A percentile compares a stretch with the other conserved stretches of the same genome.
Conservation (phyloP, 306 rosid genomes). For the Vigna nakashimae region DNA sequence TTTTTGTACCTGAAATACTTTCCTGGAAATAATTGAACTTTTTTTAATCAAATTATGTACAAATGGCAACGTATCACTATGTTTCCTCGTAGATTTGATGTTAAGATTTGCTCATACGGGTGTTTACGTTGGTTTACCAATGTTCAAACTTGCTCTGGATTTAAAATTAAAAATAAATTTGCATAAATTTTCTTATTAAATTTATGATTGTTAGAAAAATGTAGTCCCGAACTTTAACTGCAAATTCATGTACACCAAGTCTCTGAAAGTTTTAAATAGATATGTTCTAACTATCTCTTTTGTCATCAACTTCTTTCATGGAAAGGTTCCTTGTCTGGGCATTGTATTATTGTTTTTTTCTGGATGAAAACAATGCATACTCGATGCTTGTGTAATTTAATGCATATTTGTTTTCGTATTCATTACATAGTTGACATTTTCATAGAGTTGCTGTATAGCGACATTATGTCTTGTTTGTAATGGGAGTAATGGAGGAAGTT, state of each 20-base stretch:
- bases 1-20: background rate
- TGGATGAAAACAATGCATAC: background rate
- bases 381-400: conserved; percentile 2
- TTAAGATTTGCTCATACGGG: background rate
- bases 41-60: background rate
- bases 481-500: background rate
- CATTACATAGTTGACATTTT: conserved; percentile 17
- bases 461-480: background rate
- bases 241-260: background rate
- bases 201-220: background rate
- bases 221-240: background rate
- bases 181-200: no score
- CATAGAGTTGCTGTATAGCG: background rate
- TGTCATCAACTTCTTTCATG: background rate
- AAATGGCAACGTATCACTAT: background rate
- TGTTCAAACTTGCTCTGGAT: background rate
- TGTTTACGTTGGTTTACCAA: background rate
- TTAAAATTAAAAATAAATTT: background rate
- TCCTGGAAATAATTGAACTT: background rate
- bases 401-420: conserved; percentile 7
- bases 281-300: conserved; percentile 1
- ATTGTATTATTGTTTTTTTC: conserved; percentile 8
- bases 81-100: background rate
- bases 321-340: conserved; percentile 1
- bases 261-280: background rate